Evolutionary conservation across 345 rosid species (phyloP), one percentile per base, ranked within the genome.

Genomic region (Theobroma cacao): DNA sequence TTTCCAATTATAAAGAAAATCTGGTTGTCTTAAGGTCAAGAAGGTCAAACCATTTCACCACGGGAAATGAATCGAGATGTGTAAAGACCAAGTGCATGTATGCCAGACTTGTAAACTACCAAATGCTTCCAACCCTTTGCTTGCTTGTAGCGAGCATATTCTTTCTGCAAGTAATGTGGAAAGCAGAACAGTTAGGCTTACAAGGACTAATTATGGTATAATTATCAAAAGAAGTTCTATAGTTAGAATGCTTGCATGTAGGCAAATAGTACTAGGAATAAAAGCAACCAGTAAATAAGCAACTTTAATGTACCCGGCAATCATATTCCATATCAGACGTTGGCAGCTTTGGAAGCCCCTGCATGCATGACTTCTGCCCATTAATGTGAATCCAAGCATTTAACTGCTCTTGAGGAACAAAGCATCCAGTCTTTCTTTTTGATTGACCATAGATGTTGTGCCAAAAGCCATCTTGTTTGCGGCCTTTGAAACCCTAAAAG

Each of bases 81-180:
- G 86, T 89, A 87, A 70, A 87, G 90, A 62, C 92, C 92, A 65
- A 89, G 90, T 58, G 87, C 92, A 20, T 89, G 92, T 56, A 89
- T 89, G 69, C 90, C 87, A 61, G 92, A 89, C 85, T 89, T 87
- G 75, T 89, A 89, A 80, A 89, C 90, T 17, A 89, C 90, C 78
- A 89, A 80, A 83, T 82, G 84, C 75, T 83, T 87, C 90, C 90
- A 87, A 52, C 86, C 87, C 80, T 82, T 83, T 10, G 81, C 74
- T 78, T 87, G 87, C 76, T 79, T 89, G 84, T 87, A 82, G 78
- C 89, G 87, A 60, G 72, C 78, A 84, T 89, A 89, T 76, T 89
- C 92, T 74, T 89, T 89, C 92, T 89, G 87, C 81, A 84, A 45
- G 69, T 30, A 74, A 53, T 40, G 52, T 18, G 28, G 77, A 52